Base-by-base conservation (phyloP, 106 monocot genomes). In the Ottelia alismoides region DNA sequence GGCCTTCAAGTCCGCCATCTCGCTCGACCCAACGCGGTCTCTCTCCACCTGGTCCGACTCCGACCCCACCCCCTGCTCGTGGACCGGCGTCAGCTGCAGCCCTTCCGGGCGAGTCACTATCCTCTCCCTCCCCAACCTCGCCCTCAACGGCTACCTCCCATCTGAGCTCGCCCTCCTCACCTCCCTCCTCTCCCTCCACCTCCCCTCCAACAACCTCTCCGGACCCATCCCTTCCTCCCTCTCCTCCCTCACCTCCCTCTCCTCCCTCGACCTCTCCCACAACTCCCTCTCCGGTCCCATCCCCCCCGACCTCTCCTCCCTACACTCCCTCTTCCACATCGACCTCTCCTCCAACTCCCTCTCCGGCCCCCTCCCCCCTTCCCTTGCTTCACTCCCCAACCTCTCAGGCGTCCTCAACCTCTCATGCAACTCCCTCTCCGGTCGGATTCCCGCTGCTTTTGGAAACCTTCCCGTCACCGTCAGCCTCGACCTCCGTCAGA, bases 321-420 rank as follows among this genome's bases (percentile, higher is more conserved):
- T 75, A 22, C 50, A 44, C 17, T 35, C 52, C 20, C 71, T 80
- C 19, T 30, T 47, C 20, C 47, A 31, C 12, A 25, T 73, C 6
- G 65, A 66, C 45, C 60, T 73, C n/a, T 73, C 78, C 28, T 66
- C 74, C 23, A 84, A 84, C 28, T 47, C 27, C 55, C 60, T 92
- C 35, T 76, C 56, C 56, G 92, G 86, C 7, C 53, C 73, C 20
- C 70, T 92, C 6, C 92, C 92, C 1, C 58, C 69, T 14, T 75
- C 65, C 20, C 45, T 87, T 25, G 69, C 75, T 25, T 25, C 31
- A 20, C 72, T 92, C 28, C 79, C 73, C 18, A 58, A 52, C 29
- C 79, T 85, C 30, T 53, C 76, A n/a, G 89, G 85, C 22, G 76
- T 79, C 26, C 73, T 98, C 26, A 78, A 98, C 58, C 70, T 90